These are phyloP conservation scores for Penicillium freii DNA, from an alignment of 2,329 filamentous ascomycete genomes.

Conservation along the genomic window DNA sequence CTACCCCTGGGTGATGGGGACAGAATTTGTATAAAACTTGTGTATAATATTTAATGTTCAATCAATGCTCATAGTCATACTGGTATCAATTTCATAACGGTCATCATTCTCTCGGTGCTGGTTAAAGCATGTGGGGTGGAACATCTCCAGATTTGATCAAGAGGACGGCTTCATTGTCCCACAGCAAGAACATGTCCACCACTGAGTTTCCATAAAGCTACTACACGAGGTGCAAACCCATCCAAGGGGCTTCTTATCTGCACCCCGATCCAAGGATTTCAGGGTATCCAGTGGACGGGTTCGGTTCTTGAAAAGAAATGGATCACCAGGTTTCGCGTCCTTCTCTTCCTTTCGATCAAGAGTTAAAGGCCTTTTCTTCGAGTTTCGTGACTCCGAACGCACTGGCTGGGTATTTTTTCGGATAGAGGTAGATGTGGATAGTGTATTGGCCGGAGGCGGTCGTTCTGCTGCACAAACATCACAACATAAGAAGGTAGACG, in stretches of 20 bases:
- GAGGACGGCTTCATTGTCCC: slow-evolving; percentile 58
- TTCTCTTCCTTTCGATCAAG: slow-evolving; percentile 5
- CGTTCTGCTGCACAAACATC: slow-evolving; percentile 60
- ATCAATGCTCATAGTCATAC: neutral
- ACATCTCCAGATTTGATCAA: slow-evolving; percentile 19
- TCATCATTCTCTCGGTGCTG: neutral
- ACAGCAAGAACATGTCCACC: slow-evolving; percentile 64
- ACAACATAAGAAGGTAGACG: slow-evolving; percentile 58
- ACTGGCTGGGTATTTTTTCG: neutral
- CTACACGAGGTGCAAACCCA: slow-evolving; percentile 61
- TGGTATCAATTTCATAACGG: neutral
- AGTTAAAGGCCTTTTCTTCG: slow-evolving; percentile 24
- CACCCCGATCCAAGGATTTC: slow-evolving; percentile 40
- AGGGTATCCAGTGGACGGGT: slow-evolving; percentile 39
- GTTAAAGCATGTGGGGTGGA: neutral
- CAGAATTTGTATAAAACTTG: neutral
- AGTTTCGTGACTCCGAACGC: slow-evolving; percentile 10
- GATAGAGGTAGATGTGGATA: slow-evolving; percentile 6
- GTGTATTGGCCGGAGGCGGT: slow-evolving; percentile 34
- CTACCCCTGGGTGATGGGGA: neutral
- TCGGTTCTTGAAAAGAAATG: slow-evolving; percentile 30
- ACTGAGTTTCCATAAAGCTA: slow-evolving; percentile 62
- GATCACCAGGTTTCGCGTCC: slow-evolving; percentile 13
- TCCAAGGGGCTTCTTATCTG: slow-evolving; percentile 51
- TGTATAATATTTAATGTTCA: too few species aligned